Evolutionary conservation across 202 grass and related monocot species (phyloP), one percentile per base, ranked within the genome.

Genomic region (Panicum hallii): DNA sequence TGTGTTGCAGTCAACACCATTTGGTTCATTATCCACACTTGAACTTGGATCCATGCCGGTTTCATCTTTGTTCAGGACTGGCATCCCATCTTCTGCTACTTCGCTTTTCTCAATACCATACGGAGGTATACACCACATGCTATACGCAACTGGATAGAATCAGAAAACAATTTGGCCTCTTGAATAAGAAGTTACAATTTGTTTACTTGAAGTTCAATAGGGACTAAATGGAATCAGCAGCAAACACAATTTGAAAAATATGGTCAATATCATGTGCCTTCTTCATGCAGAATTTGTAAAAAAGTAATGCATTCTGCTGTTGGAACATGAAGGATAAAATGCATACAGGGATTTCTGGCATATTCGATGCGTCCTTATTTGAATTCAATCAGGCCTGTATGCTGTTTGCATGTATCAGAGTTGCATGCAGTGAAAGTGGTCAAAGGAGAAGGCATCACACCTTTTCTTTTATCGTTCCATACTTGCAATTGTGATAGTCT

Each of bases 21-120:
- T 90, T 88, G 89, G 85, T 55, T 80, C 87, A 69, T 45, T 84
- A 11, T 91, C 89, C 71, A 61, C 72, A 78, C 66, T 69, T 74
- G 36, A 81, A 11, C 69, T 77, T 32, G 84, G 87, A 43, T 82
- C 86, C 50, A 90, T 64, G 19, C 83, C 32, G 7, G 44, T 77
- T 75, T 36, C 88, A 48, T 90, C 81, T 54, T 79, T 69, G 38
- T 83, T 85, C 26, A 55, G 66, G 74, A 65, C 74, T 66, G 67
- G 43, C 44, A 83, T 57, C 36, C 83, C 85, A 16, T 87, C 67
- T 75, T 82, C 85, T 74, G 11, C 56, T 65, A 74, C 43, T 77
- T 74, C 86, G 67, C 88, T 85, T 74, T 87, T 87, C 46, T 41
- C 72, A 52, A 72, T 69, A 68, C 86, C 88, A 62, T 72, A 54